phyloP scores from a whole-genome alignment of 73 alveolate genomes.

The Tetrahymena elliotti region DNA sequence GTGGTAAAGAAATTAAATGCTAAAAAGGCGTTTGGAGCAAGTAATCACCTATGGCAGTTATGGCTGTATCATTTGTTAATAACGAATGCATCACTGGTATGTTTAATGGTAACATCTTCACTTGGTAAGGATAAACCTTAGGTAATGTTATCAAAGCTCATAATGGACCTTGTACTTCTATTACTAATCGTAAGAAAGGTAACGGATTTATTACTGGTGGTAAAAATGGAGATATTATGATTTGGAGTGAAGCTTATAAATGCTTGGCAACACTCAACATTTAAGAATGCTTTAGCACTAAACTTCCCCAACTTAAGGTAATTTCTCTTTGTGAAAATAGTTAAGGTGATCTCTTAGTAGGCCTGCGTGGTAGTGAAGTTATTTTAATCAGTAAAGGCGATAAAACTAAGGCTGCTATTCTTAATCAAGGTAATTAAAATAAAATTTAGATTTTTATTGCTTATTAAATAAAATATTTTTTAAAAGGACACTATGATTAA shows the following conservation, averaged over 20 bases:
- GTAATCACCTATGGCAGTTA: conserved; percentile 61
- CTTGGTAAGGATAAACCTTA: conserved; percentile 72
- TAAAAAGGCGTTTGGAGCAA: conserved; percentile 64
- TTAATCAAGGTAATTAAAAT: neutral
- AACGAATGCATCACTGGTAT: conserved; percentile 80
- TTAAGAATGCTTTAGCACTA: conserved; percentile 10
- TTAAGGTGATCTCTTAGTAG: conserved; percentile 84
- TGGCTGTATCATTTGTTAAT: conserved; percentile 77
- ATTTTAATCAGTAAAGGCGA: conserved; percentile 52
- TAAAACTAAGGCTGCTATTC: neutral
- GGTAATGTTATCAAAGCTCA: conserved; percentile 78
- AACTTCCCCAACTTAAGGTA: conserved; percentile 57
- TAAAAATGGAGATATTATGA: conserved; percentile 77
- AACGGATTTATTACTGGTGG: conserved; percentile 92
- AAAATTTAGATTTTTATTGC: no score
- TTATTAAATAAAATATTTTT: neutral
- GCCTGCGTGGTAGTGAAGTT: conserved; percentile 97
- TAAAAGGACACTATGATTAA: conserved; percentile 90
- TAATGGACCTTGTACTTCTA: conserved; percentile 65
- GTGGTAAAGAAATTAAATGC: conserved; percentile 56
- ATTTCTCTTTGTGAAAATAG: conserved; percentile 85
- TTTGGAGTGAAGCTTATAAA: conserved; percentile 52
- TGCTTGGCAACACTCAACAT: neutral
- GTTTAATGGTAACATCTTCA: conserved; percentile 71
- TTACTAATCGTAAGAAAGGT: conserved; percentile 65